A percentile compares a stretch with the other conserved stretches of the same genome.
Conservation (phyloP, 495 filamentous ascomycete species). For the Hypoxylon trugodes region DNA sequence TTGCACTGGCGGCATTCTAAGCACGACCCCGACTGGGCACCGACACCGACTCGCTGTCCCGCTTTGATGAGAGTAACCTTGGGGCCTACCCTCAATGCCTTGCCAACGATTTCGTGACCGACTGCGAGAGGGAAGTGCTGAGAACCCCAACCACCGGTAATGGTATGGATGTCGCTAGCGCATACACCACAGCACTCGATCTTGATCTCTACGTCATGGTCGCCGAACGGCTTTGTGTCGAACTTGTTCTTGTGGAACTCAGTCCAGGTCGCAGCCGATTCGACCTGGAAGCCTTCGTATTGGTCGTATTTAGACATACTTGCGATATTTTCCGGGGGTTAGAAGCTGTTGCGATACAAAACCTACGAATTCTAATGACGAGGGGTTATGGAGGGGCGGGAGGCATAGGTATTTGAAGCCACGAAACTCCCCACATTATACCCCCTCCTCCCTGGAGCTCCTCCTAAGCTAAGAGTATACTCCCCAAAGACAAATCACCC, state of each 20-base stretch:
- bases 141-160: conserved; percentile 64
- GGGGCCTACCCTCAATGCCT: conserved; percentile 61
- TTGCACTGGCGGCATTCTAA: conserved; percentile 65
- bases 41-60: conserved; percentile 66
- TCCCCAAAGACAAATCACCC: conserved; percentile 8
- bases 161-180: conserved; percentile 65
- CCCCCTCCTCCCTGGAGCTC: neutral
- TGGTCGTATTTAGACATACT: conserved; percentile 46
- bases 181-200: conserved; percentile 62
- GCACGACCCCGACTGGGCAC: conserved; percentile 64
- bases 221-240: conserved; percentile 65
- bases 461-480: conserved; percentile 1
- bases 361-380: conserved; percentile 4
- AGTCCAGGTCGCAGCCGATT: conserved; percentile 59
- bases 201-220: conserved; percentile 65
- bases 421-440: conserved; percentile 3
- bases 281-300: conserved; percentile 63
- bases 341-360: neutral
- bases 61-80: conserved; percentile 64
- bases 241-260: conserved; percentile 66
- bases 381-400: conserved; percentile 19
- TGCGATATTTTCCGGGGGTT: neutral
- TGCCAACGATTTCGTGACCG: conserved; percentile 62
- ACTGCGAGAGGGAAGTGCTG: conserved; percentile 62
- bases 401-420: conserved; percentile 12